Conservation (phyloP, 352 stramenopile species). For the Phytophthora ramorum region DNA sequence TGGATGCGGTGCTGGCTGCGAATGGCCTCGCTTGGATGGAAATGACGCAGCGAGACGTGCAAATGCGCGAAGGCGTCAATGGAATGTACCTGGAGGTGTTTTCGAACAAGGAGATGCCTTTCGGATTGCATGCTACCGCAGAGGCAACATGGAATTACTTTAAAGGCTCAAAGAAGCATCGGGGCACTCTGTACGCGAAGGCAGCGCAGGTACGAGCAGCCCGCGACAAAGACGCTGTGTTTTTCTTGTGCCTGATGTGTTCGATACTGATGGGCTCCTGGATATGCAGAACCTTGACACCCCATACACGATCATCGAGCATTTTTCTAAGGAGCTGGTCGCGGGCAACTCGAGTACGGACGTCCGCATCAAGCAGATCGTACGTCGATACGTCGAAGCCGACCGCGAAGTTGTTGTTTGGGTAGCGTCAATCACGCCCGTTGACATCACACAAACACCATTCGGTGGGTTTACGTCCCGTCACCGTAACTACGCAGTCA, state of each 20-base stretch:
- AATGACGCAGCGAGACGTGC: conserved; percentile 32
- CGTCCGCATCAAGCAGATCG: conserved; percentile 65
- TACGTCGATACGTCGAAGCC: conserved; percentile 67
- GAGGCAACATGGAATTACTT: conserved; percentile 46
- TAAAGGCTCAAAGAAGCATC: conserved; percentile 45
- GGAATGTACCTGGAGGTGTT: conserved; percentile 43
- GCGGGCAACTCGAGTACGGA: conserved; percentile 55
- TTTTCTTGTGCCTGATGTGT: neutral
- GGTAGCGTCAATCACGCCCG: conserved; percentile 56
- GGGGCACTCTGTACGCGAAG: conserved; percentile 41
- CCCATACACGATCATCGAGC: conserved; percentile 64
- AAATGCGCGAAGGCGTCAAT: conserved; percentile 31
- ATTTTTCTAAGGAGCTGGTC: conserved; percentile 65
- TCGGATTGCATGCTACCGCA: conserved; percentile 29
- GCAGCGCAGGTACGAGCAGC: conserved; percentile 27
- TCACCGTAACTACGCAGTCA: conserved; percentile 65
- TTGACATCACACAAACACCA: conserved; percentile 52
- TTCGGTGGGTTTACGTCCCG: conserved; percentile 44
- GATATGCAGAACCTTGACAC: conserved; percentile 34
- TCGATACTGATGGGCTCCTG: neutral
- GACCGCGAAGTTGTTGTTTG: conserved; percentile 69
- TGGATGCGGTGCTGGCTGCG: conserved; percentile 31
- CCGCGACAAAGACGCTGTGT: neutral
- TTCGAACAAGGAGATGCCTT: conserved; percentile 40
- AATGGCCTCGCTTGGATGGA: conserved; percentile 40